Base-by-base conservation (phyloP, 2,329 filamentous ascomycete species). In the Pyrenochaeta sp. region DNA sequence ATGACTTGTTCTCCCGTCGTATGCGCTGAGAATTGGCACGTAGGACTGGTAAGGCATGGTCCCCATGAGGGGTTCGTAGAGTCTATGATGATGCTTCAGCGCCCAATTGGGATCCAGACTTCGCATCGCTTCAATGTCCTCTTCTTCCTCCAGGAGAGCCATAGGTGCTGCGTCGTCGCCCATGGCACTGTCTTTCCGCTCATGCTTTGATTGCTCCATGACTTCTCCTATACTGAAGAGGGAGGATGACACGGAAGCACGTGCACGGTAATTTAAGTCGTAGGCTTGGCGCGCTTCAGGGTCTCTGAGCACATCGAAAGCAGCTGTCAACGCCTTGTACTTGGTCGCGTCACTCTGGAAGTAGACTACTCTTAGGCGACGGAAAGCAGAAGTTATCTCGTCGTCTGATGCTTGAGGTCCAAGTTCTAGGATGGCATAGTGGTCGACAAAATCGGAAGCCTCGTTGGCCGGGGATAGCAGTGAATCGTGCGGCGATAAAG, bases 381-480 rank as follows among this genome's bases (percentile, higher is more conserved):
- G 68, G 50, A 68, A 70, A 1, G 67, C 61, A 14, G 55, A 56
- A 31, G 66, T 68, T 29, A 74, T 68, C 21, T 75, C 67, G 39
- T 70, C 68, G 23, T 58, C 52, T 4, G 69, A 66, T 23, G 71
- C 71, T 42, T 58, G 55, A 6, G 47, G 46, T 2, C 58, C 50
- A 4, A 75, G 53, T 37, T 63, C 54, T 11, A 75, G 54, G 41
- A 66, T 63, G 12, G 63, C 59, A 59, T 75, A 75, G 54, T 75
- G 64, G 58, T 75, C 69, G 14, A 64, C 43, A 29, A 68, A 67
- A 12, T 62, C 63, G 7, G 55, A 37, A 3, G 58, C 44, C 14
- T 63, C 58, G 54, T 46, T 63, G 40, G 42, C 54, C 4, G 61
- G 57, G 15, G 61, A 61, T 15, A 56, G 42, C 23, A 58, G 32